Base-by-base conservation (phyloP, 768 basidiomycete genomes). In the Asterophora parasitica region DNA sequence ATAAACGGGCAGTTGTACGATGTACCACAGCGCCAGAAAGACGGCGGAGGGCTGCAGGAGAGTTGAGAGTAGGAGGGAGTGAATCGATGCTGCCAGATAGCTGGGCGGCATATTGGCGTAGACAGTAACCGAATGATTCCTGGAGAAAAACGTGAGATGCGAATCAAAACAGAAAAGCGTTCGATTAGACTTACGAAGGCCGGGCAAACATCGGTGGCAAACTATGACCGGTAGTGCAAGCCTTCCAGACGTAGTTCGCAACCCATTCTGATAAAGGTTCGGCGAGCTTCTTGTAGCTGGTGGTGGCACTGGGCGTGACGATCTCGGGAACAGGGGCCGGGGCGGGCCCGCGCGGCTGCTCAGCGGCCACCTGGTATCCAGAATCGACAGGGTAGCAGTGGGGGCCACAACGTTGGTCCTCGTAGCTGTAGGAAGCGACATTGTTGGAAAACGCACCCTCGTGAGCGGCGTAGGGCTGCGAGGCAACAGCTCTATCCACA, bases 241-340 rank as follows among this genome's bases (percentile, higher is more conserved):
- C 80, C 62, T 85, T 88, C 88, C 88, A 91, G 12, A 88, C 80
- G 59, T 85, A 91, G 43, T 74, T 74, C 35, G 85, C 83, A 17
- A 89, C 67, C 88, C 88, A 91, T 48, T 85, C 83, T 3, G 88
- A 78, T 51, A 91, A 70, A 13, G 88, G 87, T 44, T 88, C 85
- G 0, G 84, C 79, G 8, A 90, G 72, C 58, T 80, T 85, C 71
- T 77, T 83, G 71, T 88, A 89, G 7, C 73, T 69, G 17, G 68
- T 57, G 9, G 76, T 76, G 32, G 83, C 75, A 54, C 71, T 73
- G 10, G 77, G 73, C 23, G 76, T 72, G 32, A 72, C 64, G 16
- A 75, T 64, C 46, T 79, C 77, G 33, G 70, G 62, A 16, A 59
- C 66, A 23, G 74, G 60, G 8, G 66, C 67, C 28, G 74, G 63